Conservation (phyloP, 768 basidiomycete genomes). For the Vararia minispora region DNA sequence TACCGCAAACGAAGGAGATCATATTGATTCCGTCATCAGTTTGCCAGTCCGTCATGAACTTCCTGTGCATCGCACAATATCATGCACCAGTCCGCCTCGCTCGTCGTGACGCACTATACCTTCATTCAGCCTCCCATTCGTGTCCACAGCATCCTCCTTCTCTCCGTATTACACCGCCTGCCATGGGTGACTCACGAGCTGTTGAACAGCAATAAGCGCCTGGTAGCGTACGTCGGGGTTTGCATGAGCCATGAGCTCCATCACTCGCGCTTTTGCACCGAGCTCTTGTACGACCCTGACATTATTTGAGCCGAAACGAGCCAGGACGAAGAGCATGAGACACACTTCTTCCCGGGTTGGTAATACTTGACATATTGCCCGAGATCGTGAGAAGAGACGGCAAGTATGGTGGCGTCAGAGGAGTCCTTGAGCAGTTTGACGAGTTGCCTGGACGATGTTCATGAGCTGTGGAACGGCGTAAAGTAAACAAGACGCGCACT, state of each 20-base stretch:
- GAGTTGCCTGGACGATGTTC: constrained; percentile 41
- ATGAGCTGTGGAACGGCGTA: neutral
- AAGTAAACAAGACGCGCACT: constrained; percentile 31
- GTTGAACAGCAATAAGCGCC: constrained; percentile 82
- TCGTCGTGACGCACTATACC: too few species aligned
- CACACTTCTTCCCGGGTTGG: constrained; percentile 87
- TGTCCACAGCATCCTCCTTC: neutral
- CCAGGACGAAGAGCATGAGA: neutral
- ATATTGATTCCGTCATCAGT: too few species aligned
- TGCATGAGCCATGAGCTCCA: constrained; percentile 88
- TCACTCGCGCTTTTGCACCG: constrained; percentile 76
- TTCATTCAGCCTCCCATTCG: too few species aligned
- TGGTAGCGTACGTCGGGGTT: constrained; percentile 88
- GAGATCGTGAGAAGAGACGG: constrained; percentile 87
- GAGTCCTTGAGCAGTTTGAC: constrained; percentile 62
- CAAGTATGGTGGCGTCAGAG: constrained; percentile 66
- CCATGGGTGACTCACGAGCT: constrained; percentile 88
- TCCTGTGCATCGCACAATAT: too few species aligned
- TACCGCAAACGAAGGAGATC: too few species aligned
- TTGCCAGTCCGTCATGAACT: too few species aligned
- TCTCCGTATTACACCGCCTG: constrained; percentile 29
- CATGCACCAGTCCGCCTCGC: too few species aligned
- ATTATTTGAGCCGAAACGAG: constrained; percentile 5
- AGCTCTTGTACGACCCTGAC: constrained; percentile 68
- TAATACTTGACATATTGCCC: constrained; percentile 91